Percentiles rank a stretch among this genome's conserved stretches.
phyloP scores from a whole-genome alignment of 495 filamentous ascomycete species.

The Neurospora terricola region DNA sequence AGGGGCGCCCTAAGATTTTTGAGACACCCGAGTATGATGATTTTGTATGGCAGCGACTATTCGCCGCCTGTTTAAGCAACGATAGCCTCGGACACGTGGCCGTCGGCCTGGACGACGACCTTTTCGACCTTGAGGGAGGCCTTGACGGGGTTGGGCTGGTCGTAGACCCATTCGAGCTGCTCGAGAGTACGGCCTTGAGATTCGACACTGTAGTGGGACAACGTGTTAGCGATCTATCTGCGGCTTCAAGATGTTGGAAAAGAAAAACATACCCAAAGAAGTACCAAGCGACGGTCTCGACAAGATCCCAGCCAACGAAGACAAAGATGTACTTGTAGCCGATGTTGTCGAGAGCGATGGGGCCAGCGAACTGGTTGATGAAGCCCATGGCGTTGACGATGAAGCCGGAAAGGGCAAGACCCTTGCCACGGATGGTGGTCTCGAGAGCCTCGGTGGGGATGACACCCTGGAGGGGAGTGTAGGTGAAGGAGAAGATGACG shows the following conservation, averaged over 20 bases:
- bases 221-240: conserved; percentile 9
- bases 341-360: conserved; percentile 39
- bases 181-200: conserved; percentile 42
- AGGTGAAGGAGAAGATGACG: conserved; percentile 49
- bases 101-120: conserved; percentile 42
- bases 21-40: neutral
- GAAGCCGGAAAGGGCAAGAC: conserved; percentile 36
- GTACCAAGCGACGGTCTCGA: conserved; percentile 38
- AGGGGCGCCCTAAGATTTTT: neutral
- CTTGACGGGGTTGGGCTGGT: conserved; percentile 40
- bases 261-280: conserved; percentile 34
- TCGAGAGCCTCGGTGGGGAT: conserved; percentile 48
- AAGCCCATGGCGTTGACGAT: conserved; percentile 35
- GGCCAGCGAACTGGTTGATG: conserved; percentile 43
- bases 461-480: conserved; percentile 49
- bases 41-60: neutral
- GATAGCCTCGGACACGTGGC: conserved; percentile 44
- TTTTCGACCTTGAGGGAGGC: conserved; percentile 43
- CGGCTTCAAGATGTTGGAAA: neutral
- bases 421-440: conserved; percentile 41
- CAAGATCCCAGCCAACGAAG: conserved; percentile 36
- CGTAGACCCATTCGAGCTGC: conserved; percentile 42
- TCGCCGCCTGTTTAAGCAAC: conserved; percentile 8
- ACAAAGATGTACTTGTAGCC: conserved; percentile 41
- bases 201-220: conserved; percentile 28